phyloP scores from a whole-genome alignment of 2,329 filamentous ascomycete species.

The Fusarium subtropicale region DNA sequence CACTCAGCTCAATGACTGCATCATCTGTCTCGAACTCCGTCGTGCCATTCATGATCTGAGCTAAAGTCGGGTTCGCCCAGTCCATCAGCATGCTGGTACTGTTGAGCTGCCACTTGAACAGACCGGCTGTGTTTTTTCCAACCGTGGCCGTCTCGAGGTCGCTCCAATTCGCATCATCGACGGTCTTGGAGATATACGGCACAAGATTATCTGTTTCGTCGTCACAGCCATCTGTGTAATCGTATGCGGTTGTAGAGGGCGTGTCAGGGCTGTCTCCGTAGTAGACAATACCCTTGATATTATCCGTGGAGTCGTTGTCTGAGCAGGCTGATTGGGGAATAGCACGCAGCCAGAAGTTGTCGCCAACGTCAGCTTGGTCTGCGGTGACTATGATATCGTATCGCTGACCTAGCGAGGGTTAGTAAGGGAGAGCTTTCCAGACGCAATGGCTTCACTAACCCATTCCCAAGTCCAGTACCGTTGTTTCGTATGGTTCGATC shows the following conservation, averaged over 20 bases:
- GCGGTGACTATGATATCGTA: slow-evolving; percentile 61
- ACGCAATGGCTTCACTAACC: neutral
- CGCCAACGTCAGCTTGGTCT: slow-evolving; percentile 47
- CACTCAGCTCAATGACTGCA: slow-evolving; percentile 47
- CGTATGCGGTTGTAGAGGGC: slow-evolving; percentile 20
- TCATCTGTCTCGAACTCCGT: neutral
- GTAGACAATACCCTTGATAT: slow-evolving; percentile 63
- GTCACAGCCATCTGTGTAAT: slow-evolving; percentile 46
- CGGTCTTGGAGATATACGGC: slow-evolving; percentile 51
- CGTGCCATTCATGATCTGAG: slow-evolving; percentile 6
- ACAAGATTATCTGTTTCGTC: slow-evolving; percentile 53
- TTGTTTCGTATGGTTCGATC: slow-evolving; percentile 64
- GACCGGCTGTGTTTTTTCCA: slow-evolving; percentile 7
- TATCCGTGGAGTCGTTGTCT: slow-evolving; percentile 53
- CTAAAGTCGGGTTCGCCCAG: slow-evolving; percentile 14
- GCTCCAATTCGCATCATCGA: slow-evolving; percentile 46
- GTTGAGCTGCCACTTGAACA: slow-evolving; percentile 23
- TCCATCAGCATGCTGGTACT: slow-evolving; percentile 17
- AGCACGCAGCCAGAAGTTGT: slow-evolving; percentile 63
- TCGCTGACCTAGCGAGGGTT: slow-evolving; percentile 52
- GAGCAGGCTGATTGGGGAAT: slow-evolving; percentile 57
- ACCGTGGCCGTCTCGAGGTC: slow-evolving; percentile 16
- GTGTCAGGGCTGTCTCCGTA: slow-evolving; percentile 49
- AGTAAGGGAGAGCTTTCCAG: accelerated
- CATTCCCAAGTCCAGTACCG: slow-evolving; percentile 44